Conservation (phyloP, 164 flowering plant species). For the Stephania cephalantha region DNA sequence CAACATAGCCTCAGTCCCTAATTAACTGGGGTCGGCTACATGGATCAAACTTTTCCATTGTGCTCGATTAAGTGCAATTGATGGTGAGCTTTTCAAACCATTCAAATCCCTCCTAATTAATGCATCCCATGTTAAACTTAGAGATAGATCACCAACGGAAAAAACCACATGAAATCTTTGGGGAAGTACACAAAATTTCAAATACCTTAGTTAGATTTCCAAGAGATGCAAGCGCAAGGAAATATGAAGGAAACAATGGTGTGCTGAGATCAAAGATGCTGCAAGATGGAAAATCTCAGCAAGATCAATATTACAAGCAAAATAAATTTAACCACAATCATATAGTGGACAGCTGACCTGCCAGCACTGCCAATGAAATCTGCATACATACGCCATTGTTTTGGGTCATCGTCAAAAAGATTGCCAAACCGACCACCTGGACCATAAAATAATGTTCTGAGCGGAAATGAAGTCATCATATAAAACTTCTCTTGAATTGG, state of each 20-base stretch:
- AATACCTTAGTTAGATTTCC: slow-evolving; percentile 94
- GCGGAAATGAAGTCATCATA: slow-evolving; percentile 18
- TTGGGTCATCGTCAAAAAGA: slow-evolving; percentile 93
- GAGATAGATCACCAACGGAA: neutral
- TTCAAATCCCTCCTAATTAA: too few species aligned
- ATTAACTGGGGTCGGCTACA: too few species aligned
- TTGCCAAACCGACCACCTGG: slow-evolving; percentile 89
- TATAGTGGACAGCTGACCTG: slow-evolving; percentile 41
- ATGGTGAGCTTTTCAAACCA: too few species aligned
- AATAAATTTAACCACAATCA: neutral
- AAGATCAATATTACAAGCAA: slow-evolving; percentile 5
- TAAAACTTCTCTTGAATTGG: slow-evolving; percentile 10
- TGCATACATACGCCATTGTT: slow-evolving; percentile 97
- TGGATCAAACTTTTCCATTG: too few species aligned
- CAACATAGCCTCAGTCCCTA: too few species aligned
- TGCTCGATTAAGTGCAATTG: too few species aligned
- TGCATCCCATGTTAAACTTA: too few species aligned
- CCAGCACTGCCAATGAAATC: slow-evolving; percentile 97
- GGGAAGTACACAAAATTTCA: neutral
- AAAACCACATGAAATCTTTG: too few species aligned
- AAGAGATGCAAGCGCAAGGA: slow-evolving; percentile 81
- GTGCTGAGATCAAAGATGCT: slow-evolving; percentile 92
- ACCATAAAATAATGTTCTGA: slow-evolving; percentile 24
- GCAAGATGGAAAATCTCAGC: slow-evolving; percentile 25
- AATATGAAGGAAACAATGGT: slow-evolving; percentile 71